phyloP scores from a whole-genome alignment of 371 early-diverging fungal genomes.

The Mucor circinelloides region DNA sequence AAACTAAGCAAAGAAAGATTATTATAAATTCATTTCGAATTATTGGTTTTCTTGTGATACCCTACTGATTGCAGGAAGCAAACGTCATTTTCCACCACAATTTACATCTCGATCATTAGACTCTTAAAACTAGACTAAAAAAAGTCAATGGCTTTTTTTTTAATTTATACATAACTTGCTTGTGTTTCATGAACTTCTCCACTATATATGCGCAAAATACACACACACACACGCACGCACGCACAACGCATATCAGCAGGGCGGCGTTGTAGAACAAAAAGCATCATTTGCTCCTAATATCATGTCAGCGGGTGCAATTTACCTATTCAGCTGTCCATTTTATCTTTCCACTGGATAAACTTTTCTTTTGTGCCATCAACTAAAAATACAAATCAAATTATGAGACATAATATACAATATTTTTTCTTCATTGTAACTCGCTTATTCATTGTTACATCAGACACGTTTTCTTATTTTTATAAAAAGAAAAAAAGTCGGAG shows the following conservation, averaged over 20 bases:
- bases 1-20: too few relatives aligned
- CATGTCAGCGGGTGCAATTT: neutral
- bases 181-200: neutral
- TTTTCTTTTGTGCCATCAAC: neutral
- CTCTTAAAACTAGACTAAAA: neutral
- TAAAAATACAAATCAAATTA: neutral
- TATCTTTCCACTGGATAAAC: neutral
- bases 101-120: neutral
- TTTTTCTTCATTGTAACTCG: neutral
- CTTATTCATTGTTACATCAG: constrained; percentile 7
- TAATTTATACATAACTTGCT: neutral
- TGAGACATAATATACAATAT: neutral
- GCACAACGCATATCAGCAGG: neutral
- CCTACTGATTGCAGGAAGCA: neutral
- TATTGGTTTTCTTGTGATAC: neutral
- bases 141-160: neutral
- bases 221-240: neutral
- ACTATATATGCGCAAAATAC: neutral
- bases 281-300: neutral
- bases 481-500: neutral
- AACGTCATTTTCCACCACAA: neutral
- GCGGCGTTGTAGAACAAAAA: neutral
- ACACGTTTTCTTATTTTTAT: constrained; percentile 12
- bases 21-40: neutral
- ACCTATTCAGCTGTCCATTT: neutral